Percentiles rank a stretch among this genome's conserved stretches.
phyloP scores from a whole-genome alignment of 208 protist genomes.

The Leishmania aethiopica region DNA sequence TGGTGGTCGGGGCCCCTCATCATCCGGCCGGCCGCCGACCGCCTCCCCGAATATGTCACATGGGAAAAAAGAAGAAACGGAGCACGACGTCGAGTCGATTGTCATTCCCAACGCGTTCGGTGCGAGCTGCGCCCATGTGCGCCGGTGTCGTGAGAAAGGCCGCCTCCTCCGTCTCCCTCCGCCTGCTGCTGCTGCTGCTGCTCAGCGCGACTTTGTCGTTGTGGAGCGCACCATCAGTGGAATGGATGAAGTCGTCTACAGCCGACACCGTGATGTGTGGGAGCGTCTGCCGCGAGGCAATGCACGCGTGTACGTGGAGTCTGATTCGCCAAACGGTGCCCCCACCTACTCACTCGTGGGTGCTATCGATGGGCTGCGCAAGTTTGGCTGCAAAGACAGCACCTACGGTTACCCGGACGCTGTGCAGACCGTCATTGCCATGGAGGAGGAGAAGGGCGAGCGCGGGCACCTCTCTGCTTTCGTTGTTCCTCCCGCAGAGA shows the following conservation, averaged over 20 bases:
- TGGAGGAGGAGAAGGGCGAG: slow-evolving; percentile 66
- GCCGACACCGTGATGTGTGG: slow-evolving; percentile 49
- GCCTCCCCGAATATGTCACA: not conserved
- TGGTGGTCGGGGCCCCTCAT: not conserved
- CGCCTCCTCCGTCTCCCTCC: slow-evolving; percentile 28
- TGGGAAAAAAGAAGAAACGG: not conserved
- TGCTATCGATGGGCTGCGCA: slow-evolving; percentile 60
- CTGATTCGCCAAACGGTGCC: not conserved
- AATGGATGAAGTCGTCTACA: slow-evolving; percentile 61
- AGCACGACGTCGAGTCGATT: slow-evolving; percentile 15
- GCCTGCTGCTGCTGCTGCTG: not conserved
- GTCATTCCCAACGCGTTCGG: slow-evolving; percentile 30
- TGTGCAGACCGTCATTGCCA: slow-evolving; percentile 36
- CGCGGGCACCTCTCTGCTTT: slow-evolving; percentile 62
- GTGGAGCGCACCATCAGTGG: slow-evolving; percentile 63
- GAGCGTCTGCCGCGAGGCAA: slow-evolving; percentile 64
- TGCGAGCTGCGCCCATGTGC: slow-evolving; percentile 16
- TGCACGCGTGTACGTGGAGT: slow-evolving; percentile 38
- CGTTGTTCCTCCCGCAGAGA: not conserved
- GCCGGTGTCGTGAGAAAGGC: slow-evolving; percentile 27
- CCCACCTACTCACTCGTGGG: slow-evolving; percentile 26
- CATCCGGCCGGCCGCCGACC: not conserved
- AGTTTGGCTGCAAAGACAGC: slow-evolving; percentile 55
- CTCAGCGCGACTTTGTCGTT: slow-evolving; percentile 30
- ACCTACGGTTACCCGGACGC: slow-evolving; percentile 34